Evolutionary conservation across 2,329 filamentous ascomycete genomes (phyloP).

Genomic region (Fusarium newnesense): DNA sequence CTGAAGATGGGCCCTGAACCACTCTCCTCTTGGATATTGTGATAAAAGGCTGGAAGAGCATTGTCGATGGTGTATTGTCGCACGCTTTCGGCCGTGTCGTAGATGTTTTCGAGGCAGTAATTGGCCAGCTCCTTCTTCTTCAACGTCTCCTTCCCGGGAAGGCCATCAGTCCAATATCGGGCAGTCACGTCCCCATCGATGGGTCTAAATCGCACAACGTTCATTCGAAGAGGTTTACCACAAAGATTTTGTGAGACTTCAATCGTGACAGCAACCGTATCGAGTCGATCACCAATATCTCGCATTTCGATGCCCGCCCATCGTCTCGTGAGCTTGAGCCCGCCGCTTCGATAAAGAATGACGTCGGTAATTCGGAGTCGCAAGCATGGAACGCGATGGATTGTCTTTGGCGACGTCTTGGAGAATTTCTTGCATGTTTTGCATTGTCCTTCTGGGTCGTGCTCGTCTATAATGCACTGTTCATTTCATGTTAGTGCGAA

Average conservation of each 20-base stretch:
- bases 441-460: constrained; percentile 50
- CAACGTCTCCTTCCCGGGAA: constrained; percentile 36
- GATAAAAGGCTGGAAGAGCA: constrained; percentile 41
- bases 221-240: constrained; percentile 49
- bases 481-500: constrained; percentile 4
- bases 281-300: constrained; percentile 52
- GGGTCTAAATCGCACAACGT: constrained; percentile 56
- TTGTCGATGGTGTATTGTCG: constrained; percentile 50
- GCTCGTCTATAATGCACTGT: constrained; percentile 52
- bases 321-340: constrained; percentile 56
- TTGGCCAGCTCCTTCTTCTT: constrained; percentile 49
- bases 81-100: constrained; percentile 48
- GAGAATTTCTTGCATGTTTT: constrained; percentile 52
- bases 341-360: constrained; percentile 55
- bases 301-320: constrained; percentile 55
- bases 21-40: constrained; percentile 35
- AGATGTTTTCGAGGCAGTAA: constrained; percentile 55
- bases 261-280: constrained; percentile 47
- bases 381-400: constrained; percentile 57
- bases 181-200: constrained; percentile 50
- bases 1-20: constrained; percentile 26
- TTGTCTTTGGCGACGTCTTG: constrained; percentile 56
- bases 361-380: constrained; percentile 57
- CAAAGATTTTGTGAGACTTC: constrained; percentile 53
- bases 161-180: constrained; percentile 51